Evolutionary conservation across 768 basidiomycete species (phyloP).

Genomic region (Rossbeevera mucosa): DNA sequence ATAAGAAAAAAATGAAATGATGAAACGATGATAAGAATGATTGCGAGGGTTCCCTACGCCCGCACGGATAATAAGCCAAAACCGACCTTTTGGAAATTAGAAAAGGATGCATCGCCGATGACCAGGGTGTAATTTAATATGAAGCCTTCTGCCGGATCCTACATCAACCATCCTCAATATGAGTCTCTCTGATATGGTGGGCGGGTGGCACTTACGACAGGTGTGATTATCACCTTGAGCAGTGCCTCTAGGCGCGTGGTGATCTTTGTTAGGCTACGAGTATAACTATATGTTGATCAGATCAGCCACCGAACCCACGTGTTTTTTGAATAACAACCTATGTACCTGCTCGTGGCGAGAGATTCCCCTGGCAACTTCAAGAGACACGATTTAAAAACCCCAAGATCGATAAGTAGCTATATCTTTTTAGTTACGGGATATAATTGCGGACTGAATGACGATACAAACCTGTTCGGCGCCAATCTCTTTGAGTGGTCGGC

Average conservation of each 20-base stretch:
- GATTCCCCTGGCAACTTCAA: conserved; percentile 77
- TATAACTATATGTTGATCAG: conserved; percentile 52
- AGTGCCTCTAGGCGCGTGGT: conserved; percentile 83
- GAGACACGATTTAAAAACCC: conserved; percentile 78
- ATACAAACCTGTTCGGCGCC: conserved; percentile 85
- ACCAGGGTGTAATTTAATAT: conserved; percentile 93
- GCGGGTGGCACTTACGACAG: conserved; percentile 54
- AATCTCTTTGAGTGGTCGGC: conserved; percentile 85
- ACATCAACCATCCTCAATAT: not conserved
- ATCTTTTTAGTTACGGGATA: not conserved
- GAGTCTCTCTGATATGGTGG: not conserved
- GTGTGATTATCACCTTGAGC: conserved; percentile 92
- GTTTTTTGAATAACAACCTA: not conserved
- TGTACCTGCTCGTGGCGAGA: conserved; percentile 51
- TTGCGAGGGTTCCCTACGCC: not conserved
- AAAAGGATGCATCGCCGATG: conserved; percentile 91
- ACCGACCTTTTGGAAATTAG: conserved; percentile 96
- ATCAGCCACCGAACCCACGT: conserved; percentile 9
- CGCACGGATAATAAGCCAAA: not conserved
- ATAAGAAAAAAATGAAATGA: not conserved
- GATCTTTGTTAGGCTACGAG: conserved; percentile 74
- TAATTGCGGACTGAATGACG: not conserved
- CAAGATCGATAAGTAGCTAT: conserved; percentile 87
- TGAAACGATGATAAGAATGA: not conserved
- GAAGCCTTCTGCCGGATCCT: conserved; percentile 93